Evolutionary conservation across 805 yeast genomes (phyloP), one percentile per base, ranked within the genome.

Genomic region (Lipomyces mesembrius): DNA sequence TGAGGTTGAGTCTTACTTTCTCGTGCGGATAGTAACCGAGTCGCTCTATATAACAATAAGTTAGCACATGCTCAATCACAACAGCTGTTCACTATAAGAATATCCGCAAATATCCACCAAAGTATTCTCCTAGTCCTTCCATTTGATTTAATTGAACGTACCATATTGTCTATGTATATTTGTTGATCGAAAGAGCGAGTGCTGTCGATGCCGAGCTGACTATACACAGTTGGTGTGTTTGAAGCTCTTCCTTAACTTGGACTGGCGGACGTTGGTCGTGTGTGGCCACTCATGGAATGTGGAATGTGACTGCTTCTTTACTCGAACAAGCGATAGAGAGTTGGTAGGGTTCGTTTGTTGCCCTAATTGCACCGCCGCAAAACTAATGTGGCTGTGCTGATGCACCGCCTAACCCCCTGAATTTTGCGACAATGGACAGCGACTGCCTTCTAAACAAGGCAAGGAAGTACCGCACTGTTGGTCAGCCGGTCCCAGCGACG

Each of bases 11-110:
- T 56, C 74, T 59, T 71, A 71, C 87, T 89, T 94, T 90, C 98
- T 90, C 83, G 98, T 94, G 89, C 98, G 94, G 88, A 95, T 91
- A 81, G 99, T 95, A 85, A 95, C 93, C 83, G 98, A 93, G 96
- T 95, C 99, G 67, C 72, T 69, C 72, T 65, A 55, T 4, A 29
- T 49, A 25, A 55, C 9, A 25, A 17, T n/a, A n/a, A 20, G 54
- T 55, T 60, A 60, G 60, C 39, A 2, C 22, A n/a, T 54, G 65
- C 72, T 67, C 72, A 60, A 56, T 43, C 29, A 58, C 9, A 32
- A 12, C 29, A 25, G 11, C 51, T 54, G 46, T 34, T 56, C 27
- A 6, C 5, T 11, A n/a, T 54, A 29, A 20, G 22, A 34, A 39
- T 55, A 61, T 20, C 49, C 20, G 9, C 49, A 17, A n/a, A 6